Conservation (phyloP, 176 grass and related monocot genomes). For the Ensete glaucum region DNA sequence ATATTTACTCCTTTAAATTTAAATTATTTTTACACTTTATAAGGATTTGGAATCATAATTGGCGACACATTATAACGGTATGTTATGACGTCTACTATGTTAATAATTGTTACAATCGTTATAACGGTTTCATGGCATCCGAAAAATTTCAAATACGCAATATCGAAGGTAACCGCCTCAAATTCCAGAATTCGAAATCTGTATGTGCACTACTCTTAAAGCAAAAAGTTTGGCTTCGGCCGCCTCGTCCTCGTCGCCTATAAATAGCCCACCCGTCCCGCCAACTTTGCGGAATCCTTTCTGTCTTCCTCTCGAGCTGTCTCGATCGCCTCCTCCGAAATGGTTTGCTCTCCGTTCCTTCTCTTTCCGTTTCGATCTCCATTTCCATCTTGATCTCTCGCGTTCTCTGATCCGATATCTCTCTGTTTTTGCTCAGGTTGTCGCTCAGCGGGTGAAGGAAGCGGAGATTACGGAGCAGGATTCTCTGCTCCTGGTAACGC, state of each 20-base stretch:
- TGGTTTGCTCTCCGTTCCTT: neutral
- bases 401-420: neutral
- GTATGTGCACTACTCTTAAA: neutral
- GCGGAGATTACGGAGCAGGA: slow-evolving; percentile 95
- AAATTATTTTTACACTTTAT: too few relatives aligned
- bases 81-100: too few relatives aligned
- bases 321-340: slow-evolving; percentile 1
- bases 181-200: neutral
- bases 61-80: too few relatives aligned
- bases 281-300: neutral
- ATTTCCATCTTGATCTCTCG: neutral
- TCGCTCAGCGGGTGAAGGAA: slow-evolving; percentile 72
- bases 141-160: too few relatives aligned
- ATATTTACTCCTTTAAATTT: too few relatives aligned
- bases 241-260: neutral
- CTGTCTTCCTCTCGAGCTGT: neutral
- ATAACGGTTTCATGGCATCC: too few relatives aligned
- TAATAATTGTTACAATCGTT: too few relatives aligned
- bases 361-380: neutral
- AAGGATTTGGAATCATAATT: too few relatives aligned
- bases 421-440: slow-evolving; percentile 28
- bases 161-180: too few relatives aligned
- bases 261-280: neutral
- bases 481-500: slow-evolving; percentile 69
- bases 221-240: neutral